These are phyloP conservation scores for Orbilia ellipsospora DNA, from an alignment of 2,329 filamentous ascomycete species.

Conservation along the genomic window DNA sequence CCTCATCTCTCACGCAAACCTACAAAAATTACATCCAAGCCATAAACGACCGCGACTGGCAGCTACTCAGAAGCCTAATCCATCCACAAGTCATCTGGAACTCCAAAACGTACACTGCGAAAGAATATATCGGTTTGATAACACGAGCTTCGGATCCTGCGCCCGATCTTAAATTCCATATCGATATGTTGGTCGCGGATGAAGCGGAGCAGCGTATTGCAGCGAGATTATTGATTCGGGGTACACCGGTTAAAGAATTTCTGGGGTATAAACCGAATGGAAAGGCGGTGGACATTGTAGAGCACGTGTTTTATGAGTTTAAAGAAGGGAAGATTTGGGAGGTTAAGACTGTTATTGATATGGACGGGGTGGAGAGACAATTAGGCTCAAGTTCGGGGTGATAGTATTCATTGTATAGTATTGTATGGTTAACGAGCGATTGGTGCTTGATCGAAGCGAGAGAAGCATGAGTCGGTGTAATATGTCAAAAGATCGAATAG, in stretches of 20 bases:
- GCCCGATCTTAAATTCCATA: conserved; percentile 40
- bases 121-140: conserved; percentile 41
- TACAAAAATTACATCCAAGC: conserved; percentile 46
- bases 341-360: conserved; percentile 49
- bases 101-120: conserved; percentile 18
- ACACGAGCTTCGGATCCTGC: conserved; percentile 36
- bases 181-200: conserved; percentile 32
- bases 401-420: neutral
- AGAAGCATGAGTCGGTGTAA: neutral
- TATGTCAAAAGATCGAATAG: conserved; percentile 4
- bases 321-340: conserved; percentile 34
- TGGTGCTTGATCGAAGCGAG: neutral
- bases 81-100: conserved; percentile 45
- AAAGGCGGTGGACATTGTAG: conserved; percentile 32
- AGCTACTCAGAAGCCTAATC: conserved; percentile 23
- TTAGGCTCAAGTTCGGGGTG: conserved; percentile 6
- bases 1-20: conserved; percentile 18
- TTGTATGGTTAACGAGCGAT: neutral
- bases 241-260: conserved; percentile 41
- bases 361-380: conserved; percentile 40
- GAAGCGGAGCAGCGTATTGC: conserved; percentile 26
- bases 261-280: conserved; percentile 32
- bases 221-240: conserved; percentile 31
- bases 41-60: conserved; percentile 47
- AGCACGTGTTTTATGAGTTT: conserved; percentile 49